Percentiles rank a stretch among this genome's conserved stretches.
phyloP scores from a whole-genome alignment of 495 filamentous ascomycete genomes.

The Saxophila tyrrhenica region DNA sequence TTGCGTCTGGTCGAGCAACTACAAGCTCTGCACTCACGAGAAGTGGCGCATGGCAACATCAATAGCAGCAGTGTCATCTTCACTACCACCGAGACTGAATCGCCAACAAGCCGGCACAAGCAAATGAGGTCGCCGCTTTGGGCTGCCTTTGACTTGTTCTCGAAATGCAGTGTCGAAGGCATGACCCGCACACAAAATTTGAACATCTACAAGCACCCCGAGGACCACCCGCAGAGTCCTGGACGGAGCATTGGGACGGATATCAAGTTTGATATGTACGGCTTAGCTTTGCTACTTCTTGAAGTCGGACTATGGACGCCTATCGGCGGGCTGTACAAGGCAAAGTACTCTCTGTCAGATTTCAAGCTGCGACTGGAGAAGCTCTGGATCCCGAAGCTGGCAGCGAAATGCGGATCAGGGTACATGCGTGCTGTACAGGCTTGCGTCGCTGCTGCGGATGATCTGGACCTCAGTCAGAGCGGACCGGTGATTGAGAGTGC shows the following conservation, averaged over 20 bases:
- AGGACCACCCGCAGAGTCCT: constrained; percentile 18
- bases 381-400: constrained; percentile 49
- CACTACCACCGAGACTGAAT: constrained; percentile 4
- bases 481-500: constrained; percentile 16
- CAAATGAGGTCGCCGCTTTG: constrained; percentile 61
- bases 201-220: constrained; percentile 66
- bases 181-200: constrained; percentile 30
- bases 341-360: constrained; percentile 51
- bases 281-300: constrained; percentile 68
- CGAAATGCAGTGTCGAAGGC: constrained; percentile 45
- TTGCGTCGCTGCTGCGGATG: constrained; percentile 65
- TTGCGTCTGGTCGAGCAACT: constrained; percentile 67
- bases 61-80: constrained; percentile 72
- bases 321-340: constrained; percentile 54
- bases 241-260: constrained; percentile 26
- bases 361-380: constrained; percentile 53
- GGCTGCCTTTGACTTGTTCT: constrained; percentile 72
- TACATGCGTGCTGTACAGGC: constrained; percentile 74
- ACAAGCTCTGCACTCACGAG: constrained; percentile 62
- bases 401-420: constrained; percentile 33
- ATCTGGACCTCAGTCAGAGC: constrained; percentile 1
- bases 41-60: constrained; percentile 69
- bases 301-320: constrained; percentile 87
- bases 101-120: constrained; percentile 43
- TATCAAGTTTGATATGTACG: constrained; percentile 75